Evolutionary conservation across 768 basidiomycete species (phyloP), one percentile per base, ranked within the genome.

Genomic region (Podaxis mareebaensis): DNA sequence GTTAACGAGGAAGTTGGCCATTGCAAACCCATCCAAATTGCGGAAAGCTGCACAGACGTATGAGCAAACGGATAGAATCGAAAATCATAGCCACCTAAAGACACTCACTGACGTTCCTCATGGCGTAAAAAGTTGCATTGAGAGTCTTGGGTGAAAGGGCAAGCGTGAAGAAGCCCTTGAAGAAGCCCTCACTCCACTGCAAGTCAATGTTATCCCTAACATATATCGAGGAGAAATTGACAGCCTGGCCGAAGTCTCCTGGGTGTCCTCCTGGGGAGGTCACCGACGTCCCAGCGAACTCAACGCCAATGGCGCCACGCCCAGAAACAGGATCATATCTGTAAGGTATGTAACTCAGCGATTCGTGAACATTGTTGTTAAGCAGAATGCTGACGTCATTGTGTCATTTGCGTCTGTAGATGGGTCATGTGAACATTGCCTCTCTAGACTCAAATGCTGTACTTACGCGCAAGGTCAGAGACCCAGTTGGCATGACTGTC

Each of bases 401-500:
- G 82, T 83, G 63, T 82, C 81, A 65, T 85, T 85, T 6, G 78
- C 77, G 67, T 80, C 83, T 85, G 20, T 1, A 15, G 4, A n/a
- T 6, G 3, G 10, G 6, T 10, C 17, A 11, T 38, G 17, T 20
- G 3, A 30, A 40, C 24, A 3, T n/a, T 2, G 22, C 36, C 8
- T 13, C 26, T 3, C 6, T 0, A 28, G 7, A 20, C 15, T 46
- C 13, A 28, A 28, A 30, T 3, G 28, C 22, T 17, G 20, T 24
- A 57, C 61, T 63, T n/a, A 63, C 83, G 80, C 38, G 82, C 79
- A n/a, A 85, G 76, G 67, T 87, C 85, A 46, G 81, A 85, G 12
- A 82, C 85, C 85, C 85, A 86, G 69, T 85, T 85, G 4, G 83
- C 83, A 67, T 87, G 85, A 58, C 83, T 83, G 67, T 88, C 86